phyloP scores from a whole-genome alignment of 352 stramenopile genomes.

The Globisporangium spinosum region DNA sequence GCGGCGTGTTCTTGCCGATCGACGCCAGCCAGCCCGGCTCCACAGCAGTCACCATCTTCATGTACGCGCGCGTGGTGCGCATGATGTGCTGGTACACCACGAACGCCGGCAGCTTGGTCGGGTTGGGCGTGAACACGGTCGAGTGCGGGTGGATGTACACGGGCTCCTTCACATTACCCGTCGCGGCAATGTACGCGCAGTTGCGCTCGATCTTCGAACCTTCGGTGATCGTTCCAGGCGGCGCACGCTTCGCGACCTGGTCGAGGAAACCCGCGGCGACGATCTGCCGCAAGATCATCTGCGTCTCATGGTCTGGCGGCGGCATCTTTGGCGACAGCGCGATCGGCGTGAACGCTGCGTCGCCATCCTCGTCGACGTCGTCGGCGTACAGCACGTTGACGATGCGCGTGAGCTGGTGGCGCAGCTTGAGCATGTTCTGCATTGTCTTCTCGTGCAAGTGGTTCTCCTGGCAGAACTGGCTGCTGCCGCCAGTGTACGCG shows the following conservation, averaged over 20 bases:
- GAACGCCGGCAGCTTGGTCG: slow-evolving; percentile 58
- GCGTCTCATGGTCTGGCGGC: slow-evolving; percentile 54
- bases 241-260: slow-evolving; percentile 73
- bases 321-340: slow-evolving; percentile 59
- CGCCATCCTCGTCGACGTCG: slow-evolving; percentile 27
- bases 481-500: slow-evolving; percentile 59
- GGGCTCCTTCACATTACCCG: slow-evolving; percentile 49
- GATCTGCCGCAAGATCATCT: slow-evolving; percentile 68
- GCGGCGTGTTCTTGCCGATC: slow-evolving; percentile 67
- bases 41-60: slow-evolving; percentile 97
- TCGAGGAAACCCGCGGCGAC: slow-evolving; percentile 78
- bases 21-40: slow-evolving; percentile 95
- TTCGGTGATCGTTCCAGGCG: slow-evolving; percentile 68
- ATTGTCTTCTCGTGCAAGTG: slow-evolving; percentile 85
- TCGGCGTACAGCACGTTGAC: slow-evolving; percentile 65
- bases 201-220: slow-evolving; percentile 83
- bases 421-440: slow-evolving; percentile 86
- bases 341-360: slow-evolving; percentile 33
- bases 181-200: slow-evolving; percentile 71
- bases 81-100: slow-evolving; percentile 81
- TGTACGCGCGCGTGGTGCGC: slow-evolving; percentile 86
- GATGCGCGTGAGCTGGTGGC: slow-evolving; percentile 79
- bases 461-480: slow-evolving; percentile 69
- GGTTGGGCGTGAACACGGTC: slow-evolving; percentile 70
- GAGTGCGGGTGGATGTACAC: slow-evolving; percentile 87